These are phyloP conservation scores for Dactylellina cionopaga DNA, from an alignment of 2,329 filamentous ascomycete species.

Conservation along the genomic window DNA sequence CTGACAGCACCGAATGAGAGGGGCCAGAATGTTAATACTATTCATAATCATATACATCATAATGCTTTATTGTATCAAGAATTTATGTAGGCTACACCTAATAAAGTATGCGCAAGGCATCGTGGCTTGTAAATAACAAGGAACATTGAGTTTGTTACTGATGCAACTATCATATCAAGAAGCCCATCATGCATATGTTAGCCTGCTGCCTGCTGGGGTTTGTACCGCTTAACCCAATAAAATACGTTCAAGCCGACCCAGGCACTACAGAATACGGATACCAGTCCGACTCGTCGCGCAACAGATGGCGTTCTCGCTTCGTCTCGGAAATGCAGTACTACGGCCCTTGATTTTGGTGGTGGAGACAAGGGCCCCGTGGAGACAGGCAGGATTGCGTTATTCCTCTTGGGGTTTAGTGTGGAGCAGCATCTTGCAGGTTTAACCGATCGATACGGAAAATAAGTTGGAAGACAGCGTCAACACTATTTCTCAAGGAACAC, in stretches of 20 bases:
- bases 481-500: no score
- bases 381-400: neutral
- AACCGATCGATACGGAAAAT: no score
- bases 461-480: no score
- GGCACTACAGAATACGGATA: no score
- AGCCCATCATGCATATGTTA: neutral
- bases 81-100: conserved; percentile 1
- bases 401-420: neutral
- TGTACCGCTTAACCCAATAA: no score
- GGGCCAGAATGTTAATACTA: no score
- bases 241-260: no score
- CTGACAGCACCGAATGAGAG: no score
- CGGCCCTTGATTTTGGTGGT: conserved; percentile 1
- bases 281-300: neutral
- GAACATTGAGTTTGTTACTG: neutral
- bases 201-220: neutral
- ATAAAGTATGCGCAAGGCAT: conserved; percentile 4
- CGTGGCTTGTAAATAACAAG: conserved; percentile 16
- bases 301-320: conserved; percentile 19
- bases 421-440: neutral
- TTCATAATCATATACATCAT: no score
- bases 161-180: conserved; percentile 8
- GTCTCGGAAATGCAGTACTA: conserved; percentile 20
- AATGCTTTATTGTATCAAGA: no score
- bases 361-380: neutral